phyloP scores from a whole-genome alignment of 129 eudicot genomes.

The Centella asiatica region DNA sequence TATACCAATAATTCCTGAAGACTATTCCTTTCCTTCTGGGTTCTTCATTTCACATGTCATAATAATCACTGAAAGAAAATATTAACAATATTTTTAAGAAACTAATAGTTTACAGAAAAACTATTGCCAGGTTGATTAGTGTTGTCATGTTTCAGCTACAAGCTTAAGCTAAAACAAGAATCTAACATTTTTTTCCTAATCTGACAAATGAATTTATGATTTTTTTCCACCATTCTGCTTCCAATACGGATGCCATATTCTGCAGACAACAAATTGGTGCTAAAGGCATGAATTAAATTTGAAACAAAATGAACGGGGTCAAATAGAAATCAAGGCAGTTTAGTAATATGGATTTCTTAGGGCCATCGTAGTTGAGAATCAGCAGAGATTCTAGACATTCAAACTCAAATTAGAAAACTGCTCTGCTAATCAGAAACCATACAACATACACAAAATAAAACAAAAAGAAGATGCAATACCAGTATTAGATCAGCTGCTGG shows the following conservation, averaged over 20 bases:
- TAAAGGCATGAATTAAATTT: background rate
- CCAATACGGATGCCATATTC: background rate
- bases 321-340: constrained; percentile 1
- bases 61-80: too few species aligned
- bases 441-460: background rate
- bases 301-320: background rate
- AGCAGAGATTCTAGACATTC: background rate
- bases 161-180: too few species aligned
- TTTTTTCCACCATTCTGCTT: background rate
- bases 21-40: background rate
- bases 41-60: too few species aligned
- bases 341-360: background rate
- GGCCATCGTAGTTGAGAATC: background rate
- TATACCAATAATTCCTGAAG: background rate
- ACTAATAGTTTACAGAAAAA: too few species aligned
- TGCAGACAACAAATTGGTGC: background rate
- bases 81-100: too few species aligned
- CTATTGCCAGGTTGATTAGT: too few species aligned
- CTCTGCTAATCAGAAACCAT: background rate
- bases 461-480: constrained; percentile 33
- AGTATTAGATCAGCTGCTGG: constrained; percentile 89
- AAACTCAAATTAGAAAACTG: background rate
- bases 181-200: too few species aligned
- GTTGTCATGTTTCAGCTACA: background rate
- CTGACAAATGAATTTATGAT: too few species aligned